Evolutionary conservation across 164 flowering plant genomes (phyloP).

Genomic region (Chimonanthus salicifolius): DNA sequence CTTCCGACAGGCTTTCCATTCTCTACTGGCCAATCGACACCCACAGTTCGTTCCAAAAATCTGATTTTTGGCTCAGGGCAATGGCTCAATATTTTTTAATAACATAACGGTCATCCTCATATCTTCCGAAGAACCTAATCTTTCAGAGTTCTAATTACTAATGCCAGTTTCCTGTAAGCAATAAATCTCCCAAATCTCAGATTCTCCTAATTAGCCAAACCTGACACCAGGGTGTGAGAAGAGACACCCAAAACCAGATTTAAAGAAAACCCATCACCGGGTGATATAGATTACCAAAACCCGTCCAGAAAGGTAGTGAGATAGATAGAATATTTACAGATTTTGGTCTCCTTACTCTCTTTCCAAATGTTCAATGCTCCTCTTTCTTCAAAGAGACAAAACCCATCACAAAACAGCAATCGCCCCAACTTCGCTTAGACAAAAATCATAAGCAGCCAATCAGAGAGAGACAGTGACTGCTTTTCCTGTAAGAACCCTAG

Average conservation of each 20-base stretch:
- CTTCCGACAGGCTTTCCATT: constrained; percentile 27
- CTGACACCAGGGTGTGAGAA: neutral
- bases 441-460: neutral
- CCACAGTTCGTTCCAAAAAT: constrained; percentile 3
- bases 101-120: neutral
- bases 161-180: neutral
- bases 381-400: neutral
- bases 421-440: neutral
- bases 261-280: neutral
- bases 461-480: neutral
- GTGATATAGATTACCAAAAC: neutral
- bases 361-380: neutral
- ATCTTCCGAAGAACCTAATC: neutral
- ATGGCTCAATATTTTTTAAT: constrained; percentile 3
- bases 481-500: neutral
- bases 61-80: neutral
- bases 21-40: constrained; percentile 3
- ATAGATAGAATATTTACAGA: neutral
- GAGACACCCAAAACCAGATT: neutral
- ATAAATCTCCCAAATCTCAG: neutral
- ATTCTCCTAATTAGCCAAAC: neutral
- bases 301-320: neutral
- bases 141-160: neutral
- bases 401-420: neutral
- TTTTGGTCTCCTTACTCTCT: neutral